Evolutionary conservation across 768 basidiomycete genomes (phyloP), one percentile per base, ranked within the genome.

Genomic region (Suillus placidus): DNA sequence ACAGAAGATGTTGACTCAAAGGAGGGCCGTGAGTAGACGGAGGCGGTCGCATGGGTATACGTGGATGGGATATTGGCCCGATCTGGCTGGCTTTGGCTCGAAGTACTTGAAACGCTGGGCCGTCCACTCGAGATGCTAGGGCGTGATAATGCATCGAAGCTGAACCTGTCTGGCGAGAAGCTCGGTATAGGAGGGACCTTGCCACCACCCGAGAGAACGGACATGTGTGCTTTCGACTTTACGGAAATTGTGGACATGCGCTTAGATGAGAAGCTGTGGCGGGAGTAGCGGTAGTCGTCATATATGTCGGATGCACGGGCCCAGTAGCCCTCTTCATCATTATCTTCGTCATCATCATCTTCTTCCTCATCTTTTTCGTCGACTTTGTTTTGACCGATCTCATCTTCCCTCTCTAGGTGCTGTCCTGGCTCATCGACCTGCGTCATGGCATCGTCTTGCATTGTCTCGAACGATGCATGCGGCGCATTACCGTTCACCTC

Each of bases 211-310:
- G 64, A 18, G 40, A 56, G 6, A 45, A 62, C 16, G 2, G 74
- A 76, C 49, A 61, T 30, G 4, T 62, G 65, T 5, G 61, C 26
- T 38, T 64, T 80, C 45, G 80, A 80, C 30, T 73, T 73, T 68
- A 73, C 52, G 56, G 68, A 57, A 60, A 69, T 64, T 69, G 72
- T 32, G 67, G 66, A 32, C 62, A 57, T 26, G 30, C 71, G 69
- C 64, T 71, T 72, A 58, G 80, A 80, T 1, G 80, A 80, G 63
- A 86, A 78, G 0, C 88, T 90, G 61, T 81, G 82, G 6, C 87
- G 79, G 23, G 90, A 90, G 68, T 92, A 92, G 30, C 89, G 83
- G 72, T 93, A 93, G 66, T 91, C 85, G 73, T 93, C 92, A 67
- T 93, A 93, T 60, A 93, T 92, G 68, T 92, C 89, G 2, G 82